Evolutionary conservation across 139 green algal species (phyloP).

Genomic region (Tetradesmus lagerheimii): DNA sequence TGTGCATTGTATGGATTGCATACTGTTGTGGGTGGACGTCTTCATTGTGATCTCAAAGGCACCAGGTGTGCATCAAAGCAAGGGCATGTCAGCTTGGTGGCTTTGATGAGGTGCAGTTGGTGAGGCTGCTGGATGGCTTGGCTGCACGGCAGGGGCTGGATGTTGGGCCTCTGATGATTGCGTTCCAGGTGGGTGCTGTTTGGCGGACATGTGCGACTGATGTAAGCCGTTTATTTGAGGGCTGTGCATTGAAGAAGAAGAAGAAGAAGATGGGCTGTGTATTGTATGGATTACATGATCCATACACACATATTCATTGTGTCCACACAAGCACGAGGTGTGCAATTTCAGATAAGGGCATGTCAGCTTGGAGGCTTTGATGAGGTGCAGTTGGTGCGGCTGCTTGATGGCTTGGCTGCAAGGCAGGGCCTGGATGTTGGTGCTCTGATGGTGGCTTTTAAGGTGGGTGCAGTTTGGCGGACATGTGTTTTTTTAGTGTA

Average conservation of each 20-base stretch:
- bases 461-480: no score
- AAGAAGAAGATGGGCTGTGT: no score
- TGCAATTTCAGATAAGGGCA: no score
- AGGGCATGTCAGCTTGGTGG: neutral
- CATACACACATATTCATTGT: no score
- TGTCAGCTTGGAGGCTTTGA: neutral
- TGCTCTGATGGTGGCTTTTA: neutral
- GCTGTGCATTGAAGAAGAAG: no score
- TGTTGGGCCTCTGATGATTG: neutral
- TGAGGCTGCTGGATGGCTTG: slow-evolving; percentile 8
- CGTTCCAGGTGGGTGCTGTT: neutral
- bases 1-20: no score
- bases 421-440: neutral
- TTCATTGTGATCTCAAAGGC: neutral
- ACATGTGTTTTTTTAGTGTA: no score
- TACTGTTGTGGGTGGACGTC: neutral
- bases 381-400: neutral
- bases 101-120: slow-evolving; percentile 9
- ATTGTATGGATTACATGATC: no score
- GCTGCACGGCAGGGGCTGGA: neutral
- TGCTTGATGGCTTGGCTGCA: slow-evolving; percentile 4
- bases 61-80: no score
- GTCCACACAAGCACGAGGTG: no score
- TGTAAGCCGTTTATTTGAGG: no score
- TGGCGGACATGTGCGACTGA: no score